phyloP scores from a whole-genome alignment of 2,329 filamentous ascomycete genomes.

The Hypoxylon sp. region DNA sequence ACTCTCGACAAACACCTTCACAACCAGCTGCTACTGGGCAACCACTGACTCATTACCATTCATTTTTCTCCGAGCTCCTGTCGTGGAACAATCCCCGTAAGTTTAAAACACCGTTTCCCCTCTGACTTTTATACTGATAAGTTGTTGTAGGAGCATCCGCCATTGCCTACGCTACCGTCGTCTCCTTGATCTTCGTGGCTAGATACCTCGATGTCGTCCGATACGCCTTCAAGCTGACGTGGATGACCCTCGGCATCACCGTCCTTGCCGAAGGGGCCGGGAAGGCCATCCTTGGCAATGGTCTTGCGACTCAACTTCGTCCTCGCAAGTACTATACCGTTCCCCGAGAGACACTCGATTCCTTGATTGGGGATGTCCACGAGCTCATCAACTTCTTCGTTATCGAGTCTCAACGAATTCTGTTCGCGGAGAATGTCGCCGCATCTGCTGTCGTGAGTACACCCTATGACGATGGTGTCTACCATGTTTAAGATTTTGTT shows the following conservation, averaged over 20 bases:
- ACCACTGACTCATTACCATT: conserved; percentile 77
- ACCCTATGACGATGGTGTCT: not conserved
- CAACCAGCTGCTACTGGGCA: conserved; percentile 70
- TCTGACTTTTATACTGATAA: conserved; percentile 45
- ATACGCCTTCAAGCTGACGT: conserved; percentile 75
- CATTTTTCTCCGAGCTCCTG: conserved; percentile 76
- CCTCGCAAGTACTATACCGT: conserved; percentile 77
- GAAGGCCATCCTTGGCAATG: conserved; percentile 71
- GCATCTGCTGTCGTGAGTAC: conserved; percentile 70
- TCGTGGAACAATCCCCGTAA: conserved; percentile 77
- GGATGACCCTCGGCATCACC: conserved; percentile 71
- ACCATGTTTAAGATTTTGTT: conserved; percentile 27
- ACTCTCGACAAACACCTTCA: conserved; percentile 67
- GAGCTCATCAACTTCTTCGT: conserved; percentile 80
- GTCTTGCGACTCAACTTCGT: conserved; percentile 74
- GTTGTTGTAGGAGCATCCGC: conserved; percentile 68
- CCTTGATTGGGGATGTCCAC: conserved; percentile 72
- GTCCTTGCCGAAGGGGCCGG: conserved; percentile 72
- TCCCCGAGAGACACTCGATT: conserved; percentile 72
- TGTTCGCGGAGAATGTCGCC: conserved; percentile 76
- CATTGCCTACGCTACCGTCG: conserved; percentile 71
- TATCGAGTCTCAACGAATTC: conserved; percentile 76
- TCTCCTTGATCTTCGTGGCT: conserved; percentile 71
- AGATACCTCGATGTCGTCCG: conserved; percentile 76
- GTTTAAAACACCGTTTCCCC: conserved; percentile 47